Base-by-base conservation (phyloP, 139 green algal species). In the Haematococcus lacustris region DNA sequence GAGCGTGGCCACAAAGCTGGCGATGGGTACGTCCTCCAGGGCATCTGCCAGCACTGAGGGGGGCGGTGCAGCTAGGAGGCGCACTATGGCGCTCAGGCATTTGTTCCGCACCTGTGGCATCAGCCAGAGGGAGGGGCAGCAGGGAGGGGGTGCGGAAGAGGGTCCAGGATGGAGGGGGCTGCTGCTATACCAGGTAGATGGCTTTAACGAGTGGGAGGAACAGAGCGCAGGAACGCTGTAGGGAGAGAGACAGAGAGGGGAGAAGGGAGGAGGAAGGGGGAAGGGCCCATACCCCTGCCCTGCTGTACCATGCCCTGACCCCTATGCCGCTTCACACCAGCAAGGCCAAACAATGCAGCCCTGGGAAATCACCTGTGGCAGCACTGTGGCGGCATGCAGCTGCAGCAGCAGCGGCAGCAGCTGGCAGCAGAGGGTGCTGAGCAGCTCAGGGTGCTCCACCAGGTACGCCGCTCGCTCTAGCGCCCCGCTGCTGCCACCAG, bases 371-470 rank as follows among this genome's bases (percentile, higher is more conserved):
- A 94, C 88, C 74, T 82, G 72, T 37, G 80, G 75, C 23, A 91
- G 77, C 21, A 85, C 86, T 2, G 84, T 91, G 21, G 77, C 76
- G 43, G 66, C 66, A 70, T 96, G 86, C 35, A 90, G 78, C 83
- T 88, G 85, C 51, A 97, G 83, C 74, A 96, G 71, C 33, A 93
- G 75, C 2, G 87, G 82, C 79, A 97, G 80, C 68, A 97, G 75
- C 79, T 94, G 76, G 21, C 57, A 32, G 53, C 71, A 82, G 51
- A 91, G 88, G 37, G 76, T 74, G 57, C 76, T 43, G 72, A 94
- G 71, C 37, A 93, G 66, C 5, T 76, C 68, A 2, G 90, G 84
- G 38, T 92, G 66, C 9, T 83, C 75, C 4, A 66, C 4, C 64
- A 97, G 69, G 64, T 87, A 89, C 7, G 43, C 30, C 9, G 57